A percentile compares a stretch with the other conserved stretches of the same genome.
Conservation (phyloP, 2,329 filamentous ascomycete genomes). For the Metarhizium album region DNA sequence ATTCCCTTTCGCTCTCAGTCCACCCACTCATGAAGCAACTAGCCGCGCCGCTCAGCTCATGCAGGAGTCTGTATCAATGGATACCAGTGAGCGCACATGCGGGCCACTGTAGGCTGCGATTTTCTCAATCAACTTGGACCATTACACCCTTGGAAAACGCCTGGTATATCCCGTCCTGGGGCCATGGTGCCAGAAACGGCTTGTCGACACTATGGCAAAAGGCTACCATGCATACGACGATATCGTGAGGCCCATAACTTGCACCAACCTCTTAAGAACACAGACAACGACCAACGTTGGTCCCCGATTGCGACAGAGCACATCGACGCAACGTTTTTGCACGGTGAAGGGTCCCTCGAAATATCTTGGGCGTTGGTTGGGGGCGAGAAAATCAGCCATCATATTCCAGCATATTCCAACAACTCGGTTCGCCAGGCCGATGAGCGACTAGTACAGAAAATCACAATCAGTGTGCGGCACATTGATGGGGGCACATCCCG, state of each 20-base stretch:
- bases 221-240: too few species aligned
- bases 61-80: background rate
- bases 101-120: background rate
- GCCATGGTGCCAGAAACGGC: too few species aligned
- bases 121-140: background rate
- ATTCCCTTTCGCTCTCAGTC: background rate
- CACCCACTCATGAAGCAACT: constrained; percentile 1
- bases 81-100: background rate
- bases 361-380: background rate
- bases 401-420: background rate
- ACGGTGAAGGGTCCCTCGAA: background rate
- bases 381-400: background rate
- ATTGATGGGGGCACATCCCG: background rate
- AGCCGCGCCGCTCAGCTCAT: constrained; percentile 6
- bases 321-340: background rate
- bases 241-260: too few species aligned
- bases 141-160: background rate
- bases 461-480: background rate
- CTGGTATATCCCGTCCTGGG: background rate
- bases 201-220: too few species aligned
- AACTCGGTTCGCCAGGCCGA: constrained; percentile 1
- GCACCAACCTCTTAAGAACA: too few species aligned
- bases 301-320: background rate
- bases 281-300: background rate
- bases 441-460: background rate